Evolutionary conservation across 495 filamentous ascomycete species (phyloP).

Genomic region (Hypoxylon fragiforme): DNA sequence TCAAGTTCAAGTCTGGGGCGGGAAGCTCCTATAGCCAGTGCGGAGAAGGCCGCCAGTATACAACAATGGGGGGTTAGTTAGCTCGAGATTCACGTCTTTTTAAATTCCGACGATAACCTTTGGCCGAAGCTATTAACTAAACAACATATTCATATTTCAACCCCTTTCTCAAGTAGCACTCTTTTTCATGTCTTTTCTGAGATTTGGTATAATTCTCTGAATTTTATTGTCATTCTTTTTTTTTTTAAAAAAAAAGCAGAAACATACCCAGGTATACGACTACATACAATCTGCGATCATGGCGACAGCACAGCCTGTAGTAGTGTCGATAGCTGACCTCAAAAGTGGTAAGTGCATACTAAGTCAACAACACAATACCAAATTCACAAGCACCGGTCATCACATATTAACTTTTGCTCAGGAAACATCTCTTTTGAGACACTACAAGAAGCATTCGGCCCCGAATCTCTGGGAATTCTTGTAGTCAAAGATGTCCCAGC

Average conservation of each 20-base stretch:
- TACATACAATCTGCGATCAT: constrained; percentile 1
- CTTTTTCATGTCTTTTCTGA: no score
- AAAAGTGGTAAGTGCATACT: constrained; percentile 47
- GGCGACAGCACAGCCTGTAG: constrained; percentile 48
- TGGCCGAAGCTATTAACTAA: constrained; percentile 13
- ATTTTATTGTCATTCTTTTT: neutral
- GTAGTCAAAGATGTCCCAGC: constrained; percentile 81
- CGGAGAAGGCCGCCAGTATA: constrained; percentile 14
- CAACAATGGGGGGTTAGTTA: no score
- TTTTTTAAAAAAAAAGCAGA: no score
- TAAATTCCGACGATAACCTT: constrained; percentile 30
- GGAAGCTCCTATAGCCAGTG: constrained; percentile 7
- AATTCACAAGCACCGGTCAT: neutral
- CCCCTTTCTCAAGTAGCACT: no score
- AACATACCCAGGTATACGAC: neutral
- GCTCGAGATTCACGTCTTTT: no score
- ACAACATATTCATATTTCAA: no score
- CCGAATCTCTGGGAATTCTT: constrained; percentile 88
- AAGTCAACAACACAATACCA: neutral
- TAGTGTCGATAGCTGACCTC: constrained; percentile 55
- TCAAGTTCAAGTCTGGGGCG: neutral
- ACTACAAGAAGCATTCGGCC: constrained; percentile 86
- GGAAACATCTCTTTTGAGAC: constrained; percentile 72
- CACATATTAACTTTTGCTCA: constrained; percentile 40
- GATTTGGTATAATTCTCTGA: neutral